A percentile compares a stretch with the other conserved stretches of the same genome.
Conservation (phyloP, 2,329 filamentous ascomycete genomes). For the Paraphoma chrysanthemicola region DNA sequence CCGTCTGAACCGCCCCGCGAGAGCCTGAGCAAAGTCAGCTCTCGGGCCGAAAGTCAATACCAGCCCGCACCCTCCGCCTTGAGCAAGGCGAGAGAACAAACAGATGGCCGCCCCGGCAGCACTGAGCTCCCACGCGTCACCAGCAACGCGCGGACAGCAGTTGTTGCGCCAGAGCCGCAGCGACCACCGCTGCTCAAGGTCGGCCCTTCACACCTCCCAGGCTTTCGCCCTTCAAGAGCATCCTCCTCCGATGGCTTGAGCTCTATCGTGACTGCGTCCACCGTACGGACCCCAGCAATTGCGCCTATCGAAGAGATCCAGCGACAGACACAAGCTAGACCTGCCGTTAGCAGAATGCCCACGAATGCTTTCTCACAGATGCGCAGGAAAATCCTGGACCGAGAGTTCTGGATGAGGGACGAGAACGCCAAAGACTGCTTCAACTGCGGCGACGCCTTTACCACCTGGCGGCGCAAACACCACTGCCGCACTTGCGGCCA, state of each 20-base stretch:
- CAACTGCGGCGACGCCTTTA: conserved; percentile 86
- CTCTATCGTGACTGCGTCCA: conserved; percentile 44
- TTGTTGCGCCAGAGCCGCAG: conserved; percentile 37
- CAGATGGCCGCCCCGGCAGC: conserved; percentile 32
- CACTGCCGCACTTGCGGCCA: conserved; percentile 96
- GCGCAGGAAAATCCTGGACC: conserved; percentile 85
- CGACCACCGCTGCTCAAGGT: conserved; percentile 52
- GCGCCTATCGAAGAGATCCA: conserved; percentile 41
- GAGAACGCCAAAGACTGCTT: conserved; percentile 99
- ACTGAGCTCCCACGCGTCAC: conserved; percentile 28
- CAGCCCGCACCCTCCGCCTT: conserved; percentile 25
- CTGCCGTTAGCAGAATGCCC: conserved; percentile 49
- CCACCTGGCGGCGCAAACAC: conserved; percentile 93
- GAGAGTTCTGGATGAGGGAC: conserved; percentile 99
- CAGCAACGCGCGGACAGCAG: conserved; percentile 29
- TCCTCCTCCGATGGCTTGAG: conserved; percentile 55
- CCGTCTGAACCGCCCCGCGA: conserved; percentile 31
- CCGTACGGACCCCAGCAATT: conserved; percentile 39
- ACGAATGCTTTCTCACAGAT: conserved; percentile 62
- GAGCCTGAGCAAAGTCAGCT: conserved; percentile 24
- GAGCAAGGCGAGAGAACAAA: conserved; percentile 25
- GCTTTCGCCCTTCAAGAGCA: conserved; percentile 53
- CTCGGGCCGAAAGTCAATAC: conserved; percentile 33
- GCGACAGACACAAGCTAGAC: conserved; percentile 22
- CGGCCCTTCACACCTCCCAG: conserved; percentile 57